These are phyloP conservation scores for Suillus variegatus DNA, from an alignment of 768 basidiomycete genomes.

Conservation along the genomic window DNA sequence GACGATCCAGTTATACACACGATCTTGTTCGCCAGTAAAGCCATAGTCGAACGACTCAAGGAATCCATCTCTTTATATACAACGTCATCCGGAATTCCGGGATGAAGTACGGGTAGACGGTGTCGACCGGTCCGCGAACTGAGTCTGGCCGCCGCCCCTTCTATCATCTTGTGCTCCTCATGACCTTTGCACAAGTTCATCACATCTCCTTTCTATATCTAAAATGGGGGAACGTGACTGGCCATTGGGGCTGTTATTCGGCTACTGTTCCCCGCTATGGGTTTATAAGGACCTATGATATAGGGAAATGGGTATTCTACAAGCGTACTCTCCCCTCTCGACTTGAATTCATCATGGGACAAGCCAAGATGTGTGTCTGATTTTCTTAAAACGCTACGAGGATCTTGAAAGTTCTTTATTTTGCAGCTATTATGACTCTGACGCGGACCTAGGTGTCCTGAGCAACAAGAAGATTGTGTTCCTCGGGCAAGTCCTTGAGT, in stretches of 20 bases:
- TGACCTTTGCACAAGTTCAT: slow-evolving; percentile 19
- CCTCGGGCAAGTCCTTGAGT: slow-evolving; percentile 44
- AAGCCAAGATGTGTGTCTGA: slow-evolving; percentile 55
- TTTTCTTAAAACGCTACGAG: background rate
- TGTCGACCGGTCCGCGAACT: slow-evolving; percentile 7
- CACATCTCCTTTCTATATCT: slow-evolving; percentile 7
- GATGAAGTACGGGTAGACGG: background rate
- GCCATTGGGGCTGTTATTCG: slow-evolving; percentile 3
- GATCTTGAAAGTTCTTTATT: background rate
- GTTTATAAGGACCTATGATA: slow-evolving; percentile 11
- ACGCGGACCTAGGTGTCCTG: slow-evolving; percentile 53
- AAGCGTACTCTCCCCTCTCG: background rate
- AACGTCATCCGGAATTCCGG: background rate
- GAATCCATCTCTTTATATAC: background rate
- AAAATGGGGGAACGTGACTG: slow-evolving; percentile 15
- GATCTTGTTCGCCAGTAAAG: slow-evolving; percentile 53
- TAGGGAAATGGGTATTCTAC: background rate
- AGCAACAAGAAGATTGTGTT: slow-evolving; percentile 57
- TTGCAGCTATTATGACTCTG: slow-evolving; percentile 53
- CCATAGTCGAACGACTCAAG: slow-evolving; percentile 26
- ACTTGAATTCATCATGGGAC: slow-evolving; percentile 22
- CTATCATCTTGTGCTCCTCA: slow-evolving; percentile 15
- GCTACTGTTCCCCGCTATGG: slow-evolving; percentile 5
- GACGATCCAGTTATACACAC: slow-evolving; percentile 76
- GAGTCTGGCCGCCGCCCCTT: background rate